Evolutionary conservation across 805 yeast genomes (phyloP).

Genomic region (Saturnispora sekii): DNA sequence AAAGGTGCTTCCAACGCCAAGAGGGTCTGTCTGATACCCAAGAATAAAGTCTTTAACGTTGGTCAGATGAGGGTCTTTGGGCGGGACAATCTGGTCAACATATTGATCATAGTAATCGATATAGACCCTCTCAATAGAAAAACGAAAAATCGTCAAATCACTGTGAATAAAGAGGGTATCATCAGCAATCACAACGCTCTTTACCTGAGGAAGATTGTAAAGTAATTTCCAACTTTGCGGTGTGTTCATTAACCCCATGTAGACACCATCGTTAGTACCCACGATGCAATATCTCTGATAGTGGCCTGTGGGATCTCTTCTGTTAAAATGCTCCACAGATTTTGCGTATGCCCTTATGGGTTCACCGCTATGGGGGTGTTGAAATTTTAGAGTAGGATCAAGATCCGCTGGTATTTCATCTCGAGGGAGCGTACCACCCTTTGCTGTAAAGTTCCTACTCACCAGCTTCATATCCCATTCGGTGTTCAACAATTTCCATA

Average conservation of each 20-base stretch:
- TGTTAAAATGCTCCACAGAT: conserved; percentile 10
- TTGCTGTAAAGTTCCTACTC: conserved; percentile 14
- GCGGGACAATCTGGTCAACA: conserved; percentile 25
- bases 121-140: conserved; percentile 52
- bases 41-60: conserved; percentile 52
- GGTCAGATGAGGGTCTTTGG: conserved; percentile 25
- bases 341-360: too few species aligned
- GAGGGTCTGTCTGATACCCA: conserved; percentile 60
- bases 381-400: not conserved
- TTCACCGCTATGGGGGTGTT: not conserved
- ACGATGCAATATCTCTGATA: conserved; percentile 33
- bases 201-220: conserved; percentile 40
- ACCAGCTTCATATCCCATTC: conserved; percentile 11
- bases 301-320: not conserved
- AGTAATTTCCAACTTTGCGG: conserved; percentile 49
- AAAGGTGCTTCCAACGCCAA: conserved; percentile 27
- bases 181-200: conserved; percentile 51
- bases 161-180: conserved; percentile 51
- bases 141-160: conserved; percentile 44
- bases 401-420: conserved; percentile 4
- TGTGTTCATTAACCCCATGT: conserved; percentile 34
- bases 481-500: conserved; percentile 14
- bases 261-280: conserved; percentile 60
- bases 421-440: conserved; percentile 15
- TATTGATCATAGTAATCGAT: conserved; percentile 41